Conservation (phyloP, 2,329 filamentous ascomycete species). For the Pseudogymnoascus sp. region DNA sequence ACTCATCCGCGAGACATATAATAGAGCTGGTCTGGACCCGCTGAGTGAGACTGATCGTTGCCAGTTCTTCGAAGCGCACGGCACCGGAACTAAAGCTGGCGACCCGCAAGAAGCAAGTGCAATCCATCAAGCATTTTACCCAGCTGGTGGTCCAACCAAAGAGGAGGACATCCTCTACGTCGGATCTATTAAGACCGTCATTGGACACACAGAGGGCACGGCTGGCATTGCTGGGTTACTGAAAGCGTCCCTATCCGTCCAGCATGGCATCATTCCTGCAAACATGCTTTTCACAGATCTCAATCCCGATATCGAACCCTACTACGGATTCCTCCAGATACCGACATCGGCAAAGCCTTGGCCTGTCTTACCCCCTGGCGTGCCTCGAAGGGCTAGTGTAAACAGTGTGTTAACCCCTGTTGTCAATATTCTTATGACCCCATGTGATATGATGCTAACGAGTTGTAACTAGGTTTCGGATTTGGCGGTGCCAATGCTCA, state of each 20-base stretch:
- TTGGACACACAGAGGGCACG: conserved; percentile 22
- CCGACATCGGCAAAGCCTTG: conserved; percentile 11
- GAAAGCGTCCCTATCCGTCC: conserved; percentile 23
- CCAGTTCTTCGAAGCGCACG: conserved; percentile 22
- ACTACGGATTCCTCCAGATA: neutral
- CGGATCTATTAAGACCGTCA: conserved; percentile 21
- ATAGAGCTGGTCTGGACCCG: conserved; percentile 8
- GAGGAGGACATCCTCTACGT: conserved; percentile 15
- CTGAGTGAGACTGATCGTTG: neutral
- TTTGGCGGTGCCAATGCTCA: conserved; percentile 40
- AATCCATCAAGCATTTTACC: conserved; percentile 16
- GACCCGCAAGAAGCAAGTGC: conserved; percentile 21
- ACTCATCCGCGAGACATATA: conserved; percentile 6
- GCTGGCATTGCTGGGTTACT: conserved; percentile 19
- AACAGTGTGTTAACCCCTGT: conserved; percentile 8
- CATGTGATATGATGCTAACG: neutral
- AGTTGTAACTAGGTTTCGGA: conserved; percentile 24
- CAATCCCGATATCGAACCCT: conserved; percentile 27
- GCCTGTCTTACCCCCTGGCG: conserved; percentile 13
- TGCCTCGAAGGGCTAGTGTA: conserved; percentile 19
- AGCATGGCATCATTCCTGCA: conserved; percentile 23
- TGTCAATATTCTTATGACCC: neutral
- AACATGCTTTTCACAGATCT: conserved; percentile 26
- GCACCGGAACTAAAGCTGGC: conserved; percentile 23
- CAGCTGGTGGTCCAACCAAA: conserved; percentile 11